These are phyloP conservation scores for Eucalyptus erythrocorys DNA, from an alignment of 345 rosid genomes.

Conservation along the genomic window DNA sequence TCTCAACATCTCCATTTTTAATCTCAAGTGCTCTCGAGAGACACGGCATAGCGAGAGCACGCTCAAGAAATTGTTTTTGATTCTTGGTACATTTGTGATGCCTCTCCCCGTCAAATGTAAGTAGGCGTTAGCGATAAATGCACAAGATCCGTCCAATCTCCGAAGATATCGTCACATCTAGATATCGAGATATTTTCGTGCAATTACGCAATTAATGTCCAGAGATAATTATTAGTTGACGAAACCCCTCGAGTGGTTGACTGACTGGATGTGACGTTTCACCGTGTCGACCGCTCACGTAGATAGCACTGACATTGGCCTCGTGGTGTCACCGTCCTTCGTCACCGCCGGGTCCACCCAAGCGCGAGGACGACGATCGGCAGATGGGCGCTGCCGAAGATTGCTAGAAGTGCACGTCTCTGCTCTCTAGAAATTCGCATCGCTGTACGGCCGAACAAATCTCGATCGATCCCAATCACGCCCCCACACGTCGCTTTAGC, in stretches of 20 bases:
- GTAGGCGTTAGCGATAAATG: background rate
- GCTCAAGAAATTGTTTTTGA: rapidly evolving
- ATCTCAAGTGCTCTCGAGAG: background rate
- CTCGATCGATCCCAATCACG: background rate
- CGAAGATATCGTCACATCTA: no score
- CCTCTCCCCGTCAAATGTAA: background rate
- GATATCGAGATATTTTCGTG: background rate
- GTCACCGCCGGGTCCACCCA: background rate
- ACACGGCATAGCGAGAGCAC: rapidly evolving
- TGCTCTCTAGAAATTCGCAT: background rate
- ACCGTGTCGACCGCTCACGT: background rate
- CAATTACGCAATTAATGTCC: background rate
- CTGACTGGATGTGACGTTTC: background rate
- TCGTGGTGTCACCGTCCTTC: background rate
- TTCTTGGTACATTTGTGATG: background rate
- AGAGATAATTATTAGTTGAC: background rate
- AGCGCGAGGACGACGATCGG: background rate
- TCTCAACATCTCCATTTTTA: background rate
- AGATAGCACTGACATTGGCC: background rate
- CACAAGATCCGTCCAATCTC: background rate
- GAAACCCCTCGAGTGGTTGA: background rate
- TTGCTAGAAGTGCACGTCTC: background rate
- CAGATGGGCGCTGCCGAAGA: background rate
- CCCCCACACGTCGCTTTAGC: background rate
- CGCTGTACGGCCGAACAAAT: background rate